Conservation (phyloP, 495 filamentous ascomycete species). For the Sabuloglossum arenarium region DNA sequence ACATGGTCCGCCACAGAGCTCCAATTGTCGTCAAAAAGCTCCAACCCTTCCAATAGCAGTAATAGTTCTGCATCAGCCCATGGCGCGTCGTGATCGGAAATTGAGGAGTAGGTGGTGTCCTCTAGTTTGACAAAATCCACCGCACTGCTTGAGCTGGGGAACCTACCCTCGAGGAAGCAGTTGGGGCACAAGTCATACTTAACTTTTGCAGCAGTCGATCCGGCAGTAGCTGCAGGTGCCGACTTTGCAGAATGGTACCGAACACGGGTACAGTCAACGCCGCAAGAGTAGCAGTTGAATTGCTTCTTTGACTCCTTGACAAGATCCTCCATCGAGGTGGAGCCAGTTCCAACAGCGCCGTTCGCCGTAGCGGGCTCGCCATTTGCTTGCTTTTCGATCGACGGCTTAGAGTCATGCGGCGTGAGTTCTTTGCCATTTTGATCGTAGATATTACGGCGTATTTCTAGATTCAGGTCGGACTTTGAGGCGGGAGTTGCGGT, state of each 20-base stretch:
- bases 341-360: conserved; percentile 24
- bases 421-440: conserved; percentile 63
- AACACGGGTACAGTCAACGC: conserved; percentile 77
- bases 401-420: conserved; percentile 28
- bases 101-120: conserved; percentile 50
- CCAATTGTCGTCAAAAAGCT: conserved; percentile 90
- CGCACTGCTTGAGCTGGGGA: conserved; percentile 49
- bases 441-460: conserved; percentile 90
- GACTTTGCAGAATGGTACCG: conserved; percentile 67
- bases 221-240: conserved; percentile 30
- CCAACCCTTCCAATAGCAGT: conserved; percentile 68
- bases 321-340: conserved; percentile 38
- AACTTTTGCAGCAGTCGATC: conserved; percentile 29
- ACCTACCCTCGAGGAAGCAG: conserved; percentile 64
- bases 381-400: conserved; percentile 43
- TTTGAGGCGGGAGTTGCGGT: conserved; percentile 48
- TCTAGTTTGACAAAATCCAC: conserved; percentile 73
- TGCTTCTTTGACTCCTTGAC: conserved; percentile 43
- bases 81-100: conserved; percentile 59
- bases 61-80: conserved; percentile 85
- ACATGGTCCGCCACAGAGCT: conserved; percentile 79
- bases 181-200: conserved; percentile 76
- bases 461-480: conserved; percentile 65
- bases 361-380: conserved; percentile 44
- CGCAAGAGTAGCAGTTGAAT: conserved; percentile 72